A percentile compares a stretch with the other conserved stretches of the same genome.
Evolutionary conservation across 2,329 filamentous ascomycete species (phyloP).

Genomic region (Fusarium caatingaense): DNA sequence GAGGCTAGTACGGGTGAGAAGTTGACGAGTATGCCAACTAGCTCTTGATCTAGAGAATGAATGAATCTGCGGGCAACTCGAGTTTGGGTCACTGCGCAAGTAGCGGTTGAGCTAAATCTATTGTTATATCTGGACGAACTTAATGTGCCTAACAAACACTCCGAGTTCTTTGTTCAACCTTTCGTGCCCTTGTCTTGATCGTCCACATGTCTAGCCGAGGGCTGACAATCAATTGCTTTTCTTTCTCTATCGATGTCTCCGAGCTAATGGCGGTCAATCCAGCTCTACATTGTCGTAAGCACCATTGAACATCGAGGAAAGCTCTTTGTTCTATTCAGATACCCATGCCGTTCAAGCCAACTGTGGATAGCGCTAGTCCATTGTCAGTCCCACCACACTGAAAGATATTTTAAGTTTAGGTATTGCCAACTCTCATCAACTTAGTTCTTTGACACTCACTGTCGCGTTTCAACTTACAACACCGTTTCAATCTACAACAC

Average conservation of each 20-base stretch:
- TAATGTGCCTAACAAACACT: neutral
- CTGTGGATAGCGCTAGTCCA: neutral
- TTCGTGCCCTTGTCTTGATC: neutral
- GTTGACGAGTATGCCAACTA: conserved; percentile 28
- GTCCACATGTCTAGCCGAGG: neutral
- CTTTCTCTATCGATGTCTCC: neutral
- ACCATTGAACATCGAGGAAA: neutral
- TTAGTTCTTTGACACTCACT: neutral
- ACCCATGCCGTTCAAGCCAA: no score
- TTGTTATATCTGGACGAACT: neutral
- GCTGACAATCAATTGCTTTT: neutral
- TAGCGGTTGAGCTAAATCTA: neutral
- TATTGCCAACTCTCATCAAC: neutral
- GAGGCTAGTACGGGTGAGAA: conserved; percentile 28
- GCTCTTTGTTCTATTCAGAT: neutral
- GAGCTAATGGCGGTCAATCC: neutral
- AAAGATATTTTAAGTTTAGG: neutral
- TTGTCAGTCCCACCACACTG: neutral
- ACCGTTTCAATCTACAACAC: neutral
- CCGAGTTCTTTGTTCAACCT: neutral
- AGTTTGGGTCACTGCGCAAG: no score
- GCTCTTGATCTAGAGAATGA: neutral
- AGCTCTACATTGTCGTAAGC: neutral
- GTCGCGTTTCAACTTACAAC: neutral
- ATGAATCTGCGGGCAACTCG: neutral